Percentiles rank a stretch among this genome's conserved stretches.
phyloP scores from a whole-genome alignment of 192 early-diverging fungal species.

The Haplosporangium gracile region DNA sequence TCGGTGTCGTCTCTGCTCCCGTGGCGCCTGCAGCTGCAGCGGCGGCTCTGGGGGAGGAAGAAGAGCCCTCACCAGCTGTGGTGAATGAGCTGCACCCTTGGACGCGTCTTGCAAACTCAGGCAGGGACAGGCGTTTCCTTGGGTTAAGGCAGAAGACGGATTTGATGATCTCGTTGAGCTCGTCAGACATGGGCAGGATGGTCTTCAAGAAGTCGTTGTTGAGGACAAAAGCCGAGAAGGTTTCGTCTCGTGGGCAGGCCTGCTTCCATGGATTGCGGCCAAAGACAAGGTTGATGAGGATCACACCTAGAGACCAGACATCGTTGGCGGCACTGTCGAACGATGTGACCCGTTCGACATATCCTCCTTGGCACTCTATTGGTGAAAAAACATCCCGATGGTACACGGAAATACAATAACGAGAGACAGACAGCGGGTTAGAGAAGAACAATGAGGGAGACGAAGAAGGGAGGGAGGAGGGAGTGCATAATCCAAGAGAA shows the following conservation, averaged over 20 bases:
- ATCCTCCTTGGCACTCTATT: conserved; percentile 77
- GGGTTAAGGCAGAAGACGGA: conserved; percentile 64
- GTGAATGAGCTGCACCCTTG: conserved; percentile 64
- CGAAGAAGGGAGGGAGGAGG: background rate
- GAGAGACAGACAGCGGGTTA: background rate
- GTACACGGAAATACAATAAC: background rate
- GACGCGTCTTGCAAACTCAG: conserved; percentile 57
- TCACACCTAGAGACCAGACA: conserved; percentile 98
- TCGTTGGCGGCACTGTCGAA: conserved; percentile 75
- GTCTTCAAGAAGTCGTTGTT: conserved; percentile 71
- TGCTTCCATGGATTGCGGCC: conserved; percentile 84
- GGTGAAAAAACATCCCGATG: conserved; percentile 10
- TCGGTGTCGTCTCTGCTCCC: conserved; percentile 1
- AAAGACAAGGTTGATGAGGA: conserved; percentile 86
- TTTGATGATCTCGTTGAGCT: conserved; percentile 69
- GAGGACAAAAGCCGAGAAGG: conserved; percentile 65
- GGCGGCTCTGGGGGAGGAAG: background rate
- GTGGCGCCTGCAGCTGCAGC: background rate
- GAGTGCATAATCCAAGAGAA: conserved; percentile 14
- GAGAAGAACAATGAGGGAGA: conserved; percentile 1
- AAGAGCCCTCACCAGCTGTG: background rate
- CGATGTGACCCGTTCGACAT: conserved; percentile 67
- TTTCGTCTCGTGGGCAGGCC: conserved; percentile 75
- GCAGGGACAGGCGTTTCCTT: conserved; percentile 55
- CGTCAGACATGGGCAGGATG: conserved; percentile 70